Percentiles rank a stretch among this genome's conserved stretches.
These are phyloP conservation scores for Hymenotorrendiella dingleyae DNA, from an alignment of 2,329 filamentous ascomycete genomes.

Conservation along the genomic window DNA sequence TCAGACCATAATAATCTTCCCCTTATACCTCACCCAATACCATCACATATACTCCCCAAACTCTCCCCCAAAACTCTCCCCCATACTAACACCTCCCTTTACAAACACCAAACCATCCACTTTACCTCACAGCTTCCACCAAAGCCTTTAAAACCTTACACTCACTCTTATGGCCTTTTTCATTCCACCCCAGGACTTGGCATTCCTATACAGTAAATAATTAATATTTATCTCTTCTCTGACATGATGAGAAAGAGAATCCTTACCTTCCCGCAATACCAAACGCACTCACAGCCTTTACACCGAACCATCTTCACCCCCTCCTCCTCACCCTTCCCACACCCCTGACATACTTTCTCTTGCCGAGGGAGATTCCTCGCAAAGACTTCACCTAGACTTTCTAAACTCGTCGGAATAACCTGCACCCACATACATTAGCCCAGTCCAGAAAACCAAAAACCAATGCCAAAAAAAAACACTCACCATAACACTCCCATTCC, in stretches of 20 bases:
- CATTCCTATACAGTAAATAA: slow-evolving; percentile 18
- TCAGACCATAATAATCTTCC: too few species aligned
- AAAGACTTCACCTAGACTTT: slow-evolving; percentile 18
- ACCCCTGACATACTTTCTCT: slow-evolving; percentile 19
- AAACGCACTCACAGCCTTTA: slow-evolving; percentile 24
- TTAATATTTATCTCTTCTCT: neutral
- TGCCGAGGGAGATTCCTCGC: slow-evolving; percentile 1
- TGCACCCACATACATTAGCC: slow-evolving; percentile 4
- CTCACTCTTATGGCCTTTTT: slow-evolving; percentile 24
- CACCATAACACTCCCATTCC: slow-evolving; percentile 11
- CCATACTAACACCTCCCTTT: too few species aligned
- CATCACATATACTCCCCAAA: too few species aligned
- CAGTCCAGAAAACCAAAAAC: neutral
- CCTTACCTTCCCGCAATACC: slow-evolving; percentile 29
- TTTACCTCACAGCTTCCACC: too few species aligned
- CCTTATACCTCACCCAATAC: too few species aligned
- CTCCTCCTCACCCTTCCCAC: slow-evolving; percentile 11
- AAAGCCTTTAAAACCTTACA: slow-evolving; percentile 24
- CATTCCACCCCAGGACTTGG: slow-evolving; percentile 24
- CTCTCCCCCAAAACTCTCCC: too few species aligned
- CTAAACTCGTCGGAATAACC: slow-evolving; percentile 21
- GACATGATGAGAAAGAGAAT: neutral
- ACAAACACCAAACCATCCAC: too few species aligned
- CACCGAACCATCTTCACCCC: slow-evolving; percentile 18
- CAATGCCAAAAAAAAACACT: neutral